These are phyloP conservation scores for Alloteropsis semialata DNA, from an alignment of 176 grass and related monocot species.

Conservation along the genomic window DNA sequence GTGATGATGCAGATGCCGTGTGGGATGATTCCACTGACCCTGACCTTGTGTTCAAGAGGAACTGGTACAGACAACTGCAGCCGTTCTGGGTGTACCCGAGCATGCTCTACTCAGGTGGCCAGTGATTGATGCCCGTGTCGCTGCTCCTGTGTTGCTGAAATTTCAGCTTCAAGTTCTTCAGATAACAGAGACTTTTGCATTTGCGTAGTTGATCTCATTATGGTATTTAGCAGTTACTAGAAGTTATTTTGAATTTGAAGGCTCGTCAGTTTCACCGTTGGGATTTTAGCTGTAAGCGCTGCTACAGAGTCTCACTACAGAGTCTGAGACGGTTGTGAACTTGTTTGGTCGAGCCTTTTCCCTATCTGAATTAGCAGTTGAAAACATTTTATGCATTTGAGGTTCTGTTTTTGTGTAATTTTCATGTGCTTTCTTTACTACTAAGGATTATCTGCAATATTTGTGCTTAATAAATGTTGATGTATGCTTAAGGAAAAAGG, in stretches of 20 bases:
- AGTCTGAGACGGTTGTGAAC: neutral
- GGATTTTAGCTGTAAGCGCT: neutral
- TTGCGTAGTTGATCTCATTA: neutral
- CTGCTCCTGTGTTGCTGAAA: neutral
- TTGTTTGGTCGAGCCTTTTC: neutral
- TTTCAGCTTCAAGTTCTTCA: neutral
- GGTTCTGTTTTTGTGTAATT: neutral
- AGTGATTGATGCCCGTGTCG: neutral
- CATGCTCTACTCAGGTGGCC: conserved; percentile 29
- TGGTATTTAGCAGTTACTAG: neutral
- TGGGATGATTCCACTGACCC: conserved; percentile 16
- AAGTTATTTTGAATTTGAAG: too few relatives aligned
- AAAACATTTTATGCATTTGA: neutral
- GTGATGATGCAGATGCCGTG: neutral
- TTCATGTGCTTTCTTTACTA: neutral
- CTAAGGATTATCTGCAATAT: neutral
- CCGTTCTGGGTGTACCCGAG: conserved; percentile 48
- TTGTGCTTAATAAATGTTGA: neutral
- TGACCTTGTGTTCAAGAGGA: neutral
- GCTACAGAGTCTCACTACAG: neutral
- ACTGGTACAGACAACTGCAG: neutral
- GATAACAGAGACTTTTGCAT: too few relatives aligned
- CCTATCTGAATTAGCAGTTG: neutral
- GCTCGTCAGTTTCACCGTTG: neutral
- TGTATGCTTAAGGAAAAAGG: too few relatives aligned